These are phyloP conservation scores for Entomophthora muscae DNA, from an alignment of 371 early-diverging fungal species.

Conservation along the genomic window DNA sequence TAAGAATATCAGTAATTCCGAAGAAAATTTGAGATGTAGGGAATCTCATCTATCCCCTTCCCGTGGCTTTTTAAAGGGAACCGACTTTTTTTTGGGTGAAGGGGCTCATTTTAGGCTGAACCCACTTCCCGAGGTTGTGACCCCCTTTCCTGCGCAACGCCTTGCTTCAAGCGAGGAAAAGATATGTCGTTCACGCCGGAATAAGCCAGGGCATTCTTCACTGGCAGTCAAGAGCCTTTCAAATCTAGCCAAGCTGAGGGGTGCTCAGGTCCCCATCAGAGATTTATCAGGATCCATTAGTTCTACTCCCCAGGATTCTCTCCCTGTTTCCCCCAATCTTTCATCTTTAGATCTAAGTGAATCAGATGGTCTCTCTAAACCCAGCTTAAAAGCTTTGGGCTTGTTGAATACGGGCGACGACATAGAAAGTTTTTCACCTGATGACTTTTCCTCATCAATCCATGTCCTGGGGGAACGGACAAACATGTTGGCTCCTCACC, in stretches of 20 bases:
- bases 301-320: not conserved
- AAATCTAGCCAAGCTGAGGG: constrained; percentile 6
- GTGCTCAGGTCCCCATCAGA: not conserved
- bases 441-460: not conserved
- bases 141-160: too few relatives aligned
- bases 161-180: not conserved
- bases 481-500: not conserved
- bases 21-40: not conserved
- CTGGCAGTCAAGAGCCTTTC: constrained; percentile 9
- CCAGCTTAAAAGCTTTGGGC: not conserved
- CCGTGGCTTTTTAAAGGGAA: not conserved
- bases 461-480: not conserved
- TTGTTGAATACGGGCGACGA: not conserved
- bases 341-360: not conserved
- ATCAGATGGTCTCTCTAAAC: not conserved
- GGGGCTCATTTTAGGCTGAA: too few relatives aligned
- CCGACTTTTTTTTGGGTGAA: not conserved
- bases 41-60: not conserved
- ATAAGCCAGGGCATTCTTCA: constrained; percentile 1
- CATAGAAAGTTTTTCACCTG: not conserved
- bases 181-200: not conserved
- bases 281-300: not conserved
- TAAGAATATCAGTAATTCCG: not conserved
- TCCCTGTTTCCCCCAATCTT: not conserved
- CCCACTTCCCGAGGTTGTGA: too few relatives aligned